Percentiles rank a stretch among this genome's conserved stretches.
Conservation (phyloP, 495 filamentous ascomycete species). For the Aspergillus egyptiacus region DNA sequence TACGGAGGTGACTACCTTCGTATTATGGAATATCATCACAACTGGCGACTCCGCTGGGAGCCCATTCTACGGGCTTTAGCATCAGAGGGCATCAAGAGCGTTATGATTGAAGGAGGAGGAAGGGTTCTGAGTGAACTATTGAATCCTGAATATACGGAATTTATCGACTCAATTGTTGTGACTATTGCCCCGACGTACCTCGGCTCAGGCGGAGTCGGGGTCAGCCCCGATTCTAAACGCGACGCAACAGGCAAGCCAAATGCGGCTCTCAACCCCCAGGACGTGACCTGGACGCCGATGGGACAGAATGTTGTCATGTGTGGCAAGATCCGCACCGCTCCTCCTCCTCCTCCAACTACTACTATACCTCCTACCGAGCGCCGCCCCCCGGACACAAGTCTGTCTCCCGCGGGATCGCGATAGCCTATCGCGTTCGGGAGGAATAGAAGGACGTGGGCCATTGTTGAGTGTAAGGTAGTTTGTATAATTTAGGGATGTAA, state of each 20-base stretch:
- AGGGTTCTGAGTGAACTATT: conserved; percentile 72
- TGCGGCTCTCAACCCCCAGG: conserved; percentile 54
- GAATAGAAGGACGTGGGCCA: not conserved
- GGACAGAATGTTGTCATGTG: conserved; percentile 76
- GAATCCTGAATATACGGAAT: conserved; percentile 48
- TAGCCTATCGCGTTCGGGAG: not conserved
- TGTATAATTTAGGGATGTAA: not conserved
- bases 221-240: conserved; percentile 52
- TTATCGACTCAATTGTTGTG: conserved; percentile 70
- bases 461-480: not conserved
- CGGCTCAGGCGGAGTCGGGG: conserved; percentile 68
- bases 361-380: not conserved
- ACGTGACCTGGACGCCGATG: conserved; percentile 65
- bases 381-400: not conserved
- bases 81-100: conserved; percentile 59
- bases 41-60: conserved; percentile 54
- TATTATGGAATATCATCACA: conserved; percentile 44
- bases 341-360: not conserved
- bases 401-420: not conserved
- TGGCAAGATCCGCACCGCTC: conserved; percentile 44
- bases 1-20: conserved; percentile 47
- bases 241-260: conserved; percentile 46
- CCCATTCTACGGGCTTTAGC: conserved; percentile 52
- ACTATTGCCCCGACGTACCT: conserved; percentile 83
- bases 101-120: conserved; percentile 87